Conservation (phyloP, 75 land plant genomes). For the Sequoiadendron giganteum region DNA sequence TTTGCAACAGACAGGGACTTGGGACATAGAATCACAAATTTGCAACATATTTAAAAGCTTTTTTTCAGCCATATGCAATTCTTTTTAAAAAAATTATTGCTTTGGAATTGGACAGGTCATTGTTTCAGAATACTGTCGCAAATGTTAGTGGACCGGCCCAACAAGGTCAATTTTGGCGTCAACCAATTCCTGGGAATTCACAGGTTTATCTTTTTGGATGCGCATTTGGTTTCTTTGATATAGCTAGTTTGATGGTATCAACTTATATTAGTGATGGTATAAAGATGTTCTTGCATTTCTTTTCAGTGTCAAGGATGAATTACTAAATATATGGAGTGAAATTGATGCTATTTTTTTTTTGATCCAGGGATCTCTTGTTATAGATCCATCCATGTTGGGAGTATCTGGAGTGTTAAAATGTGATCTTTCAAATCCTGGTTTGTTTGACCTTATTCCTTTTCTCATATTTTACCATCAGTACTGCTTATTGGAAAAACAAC, state of each 20-base stretch:
- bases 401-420: slow-evolving; percentile 27
- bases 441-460: background rate
- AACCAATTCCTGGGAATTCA: slow-evolving; percentile 36
- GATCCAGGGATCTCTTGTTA: slow-evolving; percentile 32
- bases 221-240: background rate
- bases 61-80: background rate
- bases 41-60: background rate
- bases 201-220: slow-evolving; percentile 19
- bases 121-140: slow-evolving; percentile 21
- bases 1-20: background rate
- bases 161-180: slow-evolving; percentile 34
- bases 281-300: background rate
- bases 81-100: background rate
- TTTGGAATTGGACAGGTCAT: slow-evolving; percentile 18
- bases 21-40: background rate
- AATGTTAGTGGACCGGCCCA: slow-evolving; percentile 30
- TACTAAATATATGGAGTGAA: slow-evolving; percentile 14
- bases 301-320: background rate
- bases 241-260: background rate
- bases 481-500: background rate
- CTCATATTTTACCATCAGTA: background rate
- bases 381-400: slow-evolving; percentile 47
- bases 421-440: slow-evolving; percentile 36
- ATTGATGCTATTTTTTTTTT: slow-evolving; percentile 18
- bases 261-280: background rate